Conservation (phyloP, 2,329 filamentous ascomycete species). For the Coleophoma cylindrospora region DNA sequence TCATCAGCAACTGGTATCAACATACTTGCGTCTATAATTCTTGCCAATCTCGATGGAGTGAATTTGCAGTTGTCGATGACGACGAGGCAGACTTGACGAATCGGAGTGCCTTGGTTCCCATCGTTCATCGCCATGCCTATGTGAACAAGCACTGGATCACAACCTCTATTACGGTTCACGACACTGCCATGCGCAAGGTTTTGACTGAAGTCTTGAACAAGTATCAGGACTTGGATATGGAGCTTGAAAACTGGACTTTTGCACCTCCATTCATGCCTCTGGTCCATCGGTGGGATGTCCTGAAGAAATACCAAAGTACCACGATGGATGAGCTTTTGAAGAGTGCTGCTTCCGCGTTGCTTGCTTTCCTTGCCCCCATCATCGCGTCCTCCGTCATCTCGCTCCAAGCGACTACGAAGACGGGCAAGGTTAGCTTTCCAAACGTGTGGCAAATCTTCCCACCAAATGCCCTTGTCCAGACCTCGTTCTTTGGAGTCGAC, state of each 20-base stretch:
- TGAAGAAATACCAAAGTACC: slow-evolving; percentile 12
- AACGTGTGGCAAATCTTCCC: too few species aligned
- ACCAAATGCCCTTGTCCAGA: not conserved
- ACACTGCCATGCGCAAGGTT: slow-evolving; percentile 23
- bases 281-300: slow-evolving; percentile 30
- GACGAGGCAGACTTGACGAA: slow-evolving; percentile 20
- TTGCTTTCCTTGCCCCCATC: too few species aligned
- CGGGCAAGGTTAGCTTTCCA: too few species aligned
- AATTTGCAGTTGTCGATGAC: slow-evolving; percentile 8
- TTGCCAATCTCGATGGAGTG: not conserved
- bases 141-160: slow-evolving; percentile 27
- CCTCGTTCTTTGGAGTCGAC: slow-evolving; percentile 4
- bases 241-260: slow-evolving; percentile 29
- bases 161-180: slow-evolving; percentile 27
- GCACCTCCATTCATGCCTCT: slow-evolving; percentile 27
- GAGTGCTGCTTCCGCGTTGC: too few species aligned
- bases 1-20: not conserved
- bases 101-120: slow-evolving; percentile 20
- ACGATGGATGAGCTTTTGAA: slow-evolving; percentile 1
- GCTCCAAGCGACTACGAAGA: too few species aligned
- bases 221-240: slow-evolving; percentile 30
- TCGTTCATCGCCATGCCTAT: slow-evolving; percentile 27
- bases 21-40: not conserved
- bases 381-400: too few species aligned
- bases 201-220: slow-evolving; percentile 24